Percentiles rank a stretch among this genome's conserved stretches.
These are phyloP conservation scores for Escallonia herrerae DNA, from an alignment of 129 eudicot species.

Conservation along the genomic window DNA sequence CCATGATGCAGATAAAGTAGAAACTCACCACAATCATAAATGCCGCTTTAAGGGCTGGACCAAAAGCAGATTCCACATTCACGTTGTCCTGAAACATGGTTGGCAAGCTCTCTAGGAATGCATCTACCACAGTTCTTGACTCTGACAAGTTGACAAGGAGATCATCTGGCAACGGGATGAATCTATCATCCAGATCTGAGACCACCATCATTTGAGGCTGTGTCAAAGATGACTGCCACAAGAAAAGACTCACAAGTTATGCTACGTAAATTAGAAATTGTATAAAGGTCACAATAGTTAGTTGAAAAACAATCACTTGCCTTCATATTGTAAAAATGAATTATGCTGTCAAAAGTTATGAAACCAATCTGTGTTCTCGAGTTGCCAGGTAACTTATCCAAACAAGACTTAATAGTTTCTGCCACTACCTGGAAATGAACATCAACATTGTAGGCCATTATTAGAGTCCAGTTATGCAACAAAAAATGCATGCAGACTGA, in stretches of 20 bases:
- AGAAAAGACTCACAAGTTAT: conserved; percentile 17
- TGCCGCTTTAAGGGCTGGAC: conserved; percentile 96
- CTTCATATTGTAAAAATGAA: conserved; percentile 94
- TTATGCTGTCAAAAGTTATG: conserved; percentile 87
- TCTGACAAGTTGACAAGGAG: conserved; percentile 97
- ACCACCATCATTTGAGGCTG: conserved; percentile 99
- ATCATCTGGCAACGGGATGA: conserved; percentile 97
- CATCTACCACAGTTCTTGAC: conserved; percentile 88
- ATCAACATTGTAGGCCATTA: neutral
- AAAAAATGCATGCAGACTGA: neutral
- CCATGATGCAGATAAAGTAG: neutral
- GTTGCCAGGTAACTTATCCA: conserved; percentile 82
- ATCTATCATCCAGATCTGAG: conserved; percentile 90
- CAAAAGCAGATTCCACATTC: conserved; percentile 98
- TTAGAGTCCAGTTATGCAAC: neutral
- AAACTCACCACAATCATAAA: conserved; percentile 82
- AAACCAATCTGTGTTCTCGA: conserved; percentile 95
- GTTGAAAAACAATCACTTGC: conserved; percentile 34
- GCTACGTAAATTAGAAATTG: neutral
- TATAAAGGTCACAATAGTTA: neutral
- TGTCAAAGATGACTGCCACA: conserved; percentile 77
- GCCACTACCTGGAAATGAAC: conserved; percentile 73
- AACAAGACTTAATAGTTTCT: conserved; percentile 81
- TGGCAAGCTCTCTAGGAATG: conserved; percentile 90
- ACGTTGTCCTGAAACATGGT: conserved; percentile 85